These are phyloP conservation scores for Neurospora sp. DNA, from an alignment of 495 filamentous ascomycete genomes.

Conservation along the genomic window DNA sequence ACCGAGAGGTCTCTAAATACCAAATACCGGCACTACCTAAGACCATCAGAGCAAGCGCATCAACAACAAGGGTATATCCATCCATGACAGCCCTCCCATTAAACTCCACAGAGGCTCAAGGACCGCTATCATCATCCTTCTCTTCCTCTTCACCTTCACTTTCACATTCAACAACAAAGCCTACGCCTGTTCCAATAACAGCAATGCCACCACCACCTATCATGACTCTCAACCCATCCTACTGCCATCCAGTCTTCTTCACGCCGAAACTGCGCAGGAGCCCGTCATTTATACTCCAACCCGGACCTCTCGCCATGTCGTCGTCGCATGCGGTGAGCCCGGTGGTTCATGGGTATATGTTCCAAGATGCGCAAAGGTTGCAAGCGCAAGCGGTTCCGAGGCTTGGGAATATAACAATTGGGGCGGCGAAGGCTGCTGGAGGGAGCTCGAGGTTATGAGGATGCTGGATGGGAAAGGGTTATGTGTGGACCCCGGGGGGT, in stretches of 20 bases:
- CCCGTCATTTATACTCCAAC: slow-evolving; percentile 18
- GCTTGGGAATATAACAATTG: neutral
- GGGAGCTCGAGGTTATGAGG: slow-evolving; percentile 30
- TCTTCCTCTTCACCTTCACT: neutral
- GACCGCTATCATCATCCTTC: neutral
- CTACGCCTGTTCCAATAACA: neutral
- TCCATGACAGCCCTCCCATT: neutral
- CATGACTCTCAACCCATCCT: slow-evolving; percentile 26
- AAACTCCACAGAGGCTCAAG: slow-evolving; percentile 2
- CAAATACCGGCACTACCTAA: neutral
- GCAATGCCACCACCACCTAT: neutral
- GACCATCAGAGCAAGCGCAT: neutral
- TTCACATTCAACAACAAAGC: neutral
- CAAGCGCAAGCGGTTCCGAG: slow-evolving; percentile 8
- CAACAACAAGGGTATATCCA: neutral
- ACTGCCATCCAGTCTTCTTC: slow-evolving; percentile 51
- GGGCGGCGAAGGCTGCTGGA: neutral
- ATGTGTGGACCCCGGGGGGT: neutral
- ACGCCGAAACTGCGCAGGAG: slow-evolving; percentile 38
- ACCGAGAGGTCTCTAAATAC: neutral
- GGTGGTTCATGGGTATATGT: slow-evolving; percentile 45
- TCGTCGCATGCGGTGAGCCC: slow-evolving; percentile 20
- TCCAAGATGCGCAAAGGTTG: slow-evolving; percentile 24
- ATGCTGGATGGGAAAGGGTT: neutral
- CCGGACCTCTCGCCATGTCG: slow-evolving; percentile 6